These are phyloP conservation scores for Vanilla planifolia DNA, from an alignment of 106 monocot species.

Conservation along the genomic window DNA sequence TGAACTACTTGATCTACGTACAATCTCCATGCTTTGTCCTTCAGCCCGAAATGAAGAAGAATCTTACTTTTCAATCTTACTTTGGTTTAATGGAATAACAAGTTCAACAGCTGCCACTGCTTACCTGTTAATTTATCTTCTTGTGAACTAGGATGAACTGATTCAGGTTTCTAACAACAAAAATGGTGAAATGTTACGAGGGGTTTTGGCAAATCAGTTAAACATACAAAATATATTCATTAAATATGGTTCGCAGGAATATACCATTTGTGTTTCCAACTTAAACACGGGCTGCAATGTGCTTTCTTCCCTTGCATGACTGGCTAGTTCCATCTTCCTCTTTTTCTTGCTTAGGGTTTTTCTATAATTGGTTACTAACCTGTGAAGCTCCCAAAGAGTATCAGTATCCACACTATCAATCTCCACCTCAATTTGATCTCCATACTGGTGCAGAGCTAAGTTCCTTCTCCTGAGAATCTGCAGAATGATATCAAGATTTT, in stretches of 20 bases:
- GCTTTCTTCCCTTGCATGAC: conserved; percentile 13
- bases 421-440: conserved; percentile 92
- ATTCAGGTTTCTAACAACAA: neutral
- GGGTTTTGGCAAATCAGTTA: no score
- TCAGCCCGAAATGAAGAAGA: conserved; percentile 24
- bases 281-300: neutral
- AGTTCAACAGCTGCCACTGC: neutral
- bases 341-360: conserved; percentile 18
- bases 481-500: conserved; percentile 67
- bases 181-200: no score
- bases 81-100: neutral
- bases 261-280: no score
- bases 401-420: conserved; percentile 84
- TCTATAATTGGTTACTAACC: conserved; percentile 67
- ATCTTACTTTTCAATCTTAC: conserved; percentile 19
- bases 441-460: conserved; percentile 63
- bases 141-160: neutral
- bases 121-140: conserved; percentile 6
- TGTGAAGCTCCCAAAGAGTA: conserved; percentile 92
- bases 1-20: conserved; percentile 51
- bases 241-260: neutral
- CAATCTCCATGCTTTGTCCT: conserved; percentile 36
- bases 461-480: conserved; percentile 86
- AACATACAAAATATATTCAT: neutral
- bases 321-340: conserved; percentile 14